Evolutionary conservation across 495 filamentous ascomycete species (phyloP).

Genomic region (Massariosphaeria phaeospora): DNA sequence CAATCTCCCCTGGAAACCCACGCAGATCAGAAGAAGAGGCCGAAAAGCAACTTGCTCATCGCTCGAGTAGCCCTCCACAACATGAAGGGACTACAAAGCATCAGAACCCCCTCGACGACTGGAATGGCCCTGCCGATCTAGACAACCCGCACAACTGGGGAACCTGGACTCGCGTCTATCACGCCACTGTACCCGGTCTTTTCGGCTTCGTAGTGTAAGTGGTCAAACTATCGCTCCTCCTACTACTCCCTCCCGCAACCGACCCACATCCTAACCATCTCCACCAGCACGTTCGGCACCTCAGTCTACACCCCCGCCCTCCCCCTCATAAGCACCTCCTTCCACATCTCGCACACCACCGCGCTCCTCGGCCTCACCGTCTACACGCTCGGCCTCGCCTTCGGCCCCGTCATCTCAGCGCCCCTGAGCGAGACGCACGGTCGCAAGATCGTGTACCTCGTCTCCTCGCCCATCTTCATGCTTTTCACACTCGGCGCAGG

Average conservation of each 20-base stretch:
- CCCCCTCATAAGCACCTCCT: slow-evolving; percentile 30
- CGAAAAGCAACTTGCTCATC: no score
- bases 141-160: slow-evolving; percentile 44
- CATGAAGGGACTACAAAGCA: no score
- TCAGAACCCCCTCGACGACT: no score
- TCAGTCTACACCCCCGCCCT: slow-evolving; percentile 38
- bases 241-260: background rate
- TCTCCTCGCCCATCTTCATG: slow-evolving; percentile 47
- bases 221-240: background rate
- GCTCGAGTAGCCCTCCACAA: no score
- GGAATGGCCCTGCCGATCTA: slow-evolving; percentile 40
- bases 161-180: slow-evolving; percentile 31
- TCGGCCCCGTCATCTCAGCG: slow-evolving; percentile 38
- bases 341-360: slow-evolving; percentile 34
- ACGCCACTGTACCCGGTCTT: slow-evolving; percentile 31
- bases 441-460: slow-evolving; percentile 35
- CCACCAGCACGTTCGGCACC: slow-evolving; percentile 33
- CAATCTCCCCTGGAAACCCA: no score
- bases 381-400: slow-evolving; percentile 38
- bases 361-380: slow-evolving; percentile 36
- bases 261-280: no score
- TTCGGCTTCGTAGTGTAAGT: slow-evolving; percentile 37
- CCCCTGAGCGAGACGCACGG: slow-evolving; percentile 40
- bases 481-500: slow-evolving; percentile 61
- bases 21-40: no score